Evolutionary conservation across 2,329 filamentous ascomycete species (phyloP).

Genomic region (Pestalotiopsis sp.): DNA sequence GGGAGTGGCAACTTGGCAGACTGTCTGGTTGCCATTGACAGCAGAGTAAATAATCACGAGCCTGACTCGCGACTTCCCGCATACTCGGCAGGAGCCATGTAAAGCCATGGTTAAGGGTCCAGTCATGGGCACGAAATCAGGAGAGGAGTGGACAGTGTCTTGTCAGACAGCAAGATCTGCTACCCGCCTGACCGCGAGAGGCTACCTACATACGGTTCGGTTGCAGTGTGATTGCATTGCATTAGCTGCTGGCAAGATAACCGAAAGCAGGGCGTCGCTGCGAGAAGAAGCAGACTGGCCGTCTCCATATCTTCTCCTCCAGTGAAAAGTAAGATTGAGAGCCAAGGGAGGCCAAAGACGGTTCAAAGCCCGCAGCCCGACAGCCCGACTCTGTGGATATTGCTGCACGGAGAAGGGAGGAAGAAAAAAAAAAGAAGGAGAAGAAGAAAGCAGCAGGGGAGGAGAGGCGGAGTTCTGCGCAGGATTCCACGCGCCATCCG

Average conservation of each 20-base stretch:
- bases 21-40: neutral
- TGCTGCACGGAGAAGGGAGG: neutral
- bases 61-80: neutral
- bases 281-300: neutral
- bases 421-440: neutral
- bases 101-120: neutral
- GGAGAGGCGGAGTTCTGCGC: neutral
- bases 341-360: neutral
- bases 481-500: neutral
- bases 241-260: neutral
- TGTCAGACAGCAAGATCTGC: constrained; percentile 6
- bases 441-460: neutral
- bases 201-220: neutral
- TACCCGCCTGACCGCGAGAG: neutral
- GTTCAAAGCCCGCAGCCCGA: neutral
- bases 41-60: neutral
- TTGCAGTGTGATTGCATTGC: neutral
- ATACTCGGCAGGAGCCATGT: neutral
- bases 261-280: neutral
- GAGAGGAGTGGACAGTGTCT: neutral
- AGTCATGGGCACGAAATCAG: neutral
- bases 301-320: neutral
- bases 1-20: neutral
- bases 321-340: neutral
- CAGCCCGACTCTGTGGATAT: neutral